Base-by-base conservation (phyloP, 345 rosid genomes). In the Bretschneidera sinensis region DNA sequence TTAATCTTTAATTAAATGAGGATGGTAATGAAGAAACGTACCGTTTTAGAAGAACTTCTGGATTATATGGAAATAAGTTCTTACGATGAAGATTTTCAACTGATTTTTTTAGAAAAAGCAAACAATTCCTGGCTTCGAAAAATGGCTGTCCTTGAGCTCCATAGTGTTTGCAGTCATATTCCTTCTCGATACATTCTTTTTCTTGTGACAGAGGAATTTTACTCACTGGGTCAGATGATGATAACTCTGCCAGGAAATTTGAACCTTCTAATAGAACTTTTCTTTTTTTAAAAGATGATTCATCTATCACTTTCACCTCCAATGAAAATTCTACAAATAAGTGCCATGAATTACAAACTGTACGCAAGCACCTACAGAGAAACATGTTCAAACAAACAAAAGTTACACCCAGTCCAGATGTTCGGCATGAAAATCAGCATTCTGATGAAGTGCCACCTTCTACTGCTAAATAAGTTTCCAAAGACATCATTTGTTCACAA, bases 61-160 rank as follows among this genome's bases (percentile, higher is more conserved):
- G 94, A 70, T 89, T 85, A 63, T 89, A 89, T 10, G 92, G 86
- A 76, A 92, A 85, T 51, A 92, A 65, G 33, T 77, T 81, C 82
- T 85, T 89, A 61, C 31, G 64, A 63, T 81, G 83, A 66, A 92
- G 92, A 74, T 68, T 83, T 71, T 79, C 84, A 56, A 81, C 47
- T 24, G 92, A 83, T 22, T 39, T 63, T 75, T 82, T 88, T 58
- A 92, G 76, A n/a, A 85, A 82, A 79, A 89, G 77, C 78, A 92
- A 75, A 71, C 98, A 92, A 54, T 68, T 59, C 73, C 76, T 82
- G 61, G 89, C 91, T 68, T 80, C 64, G 60, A 71, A 67, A 68
- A 71, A 82, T 22, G 73, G 72, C 22, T 70, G 73, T 14, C 63
- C 67, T 68, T 34, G 50, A 21, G 33, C 58, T 72, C n/a, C 17